A percentile compares a stretch with the other conserved stretches of the same genome.
phyloP scores from a whole-genome alignment of 2,329 filamentous ascomycete genomes.

The Microdochium paspali region DNA sequence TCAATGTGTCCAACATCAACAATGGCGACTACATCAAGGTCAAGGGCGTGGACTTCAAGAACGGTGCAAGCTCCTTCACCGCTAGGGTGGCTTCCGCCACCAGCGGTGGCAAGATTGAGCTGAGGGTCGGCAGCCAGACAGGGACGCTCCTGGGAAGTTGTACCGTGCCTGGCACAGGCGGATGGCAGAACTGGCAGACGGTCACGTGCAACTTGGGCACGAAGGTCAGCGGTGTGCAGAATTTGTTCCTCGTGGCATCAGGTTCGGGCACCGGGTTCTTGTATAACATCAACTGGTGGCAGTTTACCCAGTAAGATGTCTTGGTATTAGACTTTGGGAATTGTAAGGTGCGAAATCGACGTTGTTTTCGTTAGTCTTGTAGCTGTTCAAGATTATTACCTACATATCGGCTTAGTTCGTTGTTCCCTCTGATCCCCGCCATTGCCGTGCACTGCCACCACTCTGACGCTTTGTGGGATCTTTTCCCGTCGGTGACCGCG shows the following conservation, averaged over 20 bases:
- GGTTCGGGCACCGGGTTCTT: slow-evolving; percentile 9
- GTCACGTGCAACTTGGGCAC: slow-evolving; percentile 11
- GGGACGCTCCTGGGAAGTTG: slow-evolving; percentile 16
- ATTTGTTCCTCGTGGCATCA: slow-evolving; percentile 11
- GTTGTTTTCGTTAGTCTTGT: no score
- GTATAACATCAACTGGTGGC: slow-evolving; percentile 17
- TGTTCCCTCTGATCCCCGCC: no score
- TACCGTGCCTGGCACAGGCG: slow-evolving; percentile 15
- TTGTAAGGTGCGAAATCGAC: no score
- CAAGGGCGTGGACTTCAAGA: slow-evolving; percentile 16
- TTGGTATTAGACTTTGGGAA: no score
- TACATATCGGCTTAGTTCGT: no score
- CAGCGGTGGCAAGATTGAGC: slow-evolving; percentile 15
- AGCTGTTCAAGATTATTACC: no score
- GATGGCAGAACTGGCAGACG: slow-evolving; percentile 13
- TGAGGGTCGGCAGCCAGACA: slow-evolving; percentile 14
- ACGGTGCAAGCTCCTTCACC: slow-evolving; percentile 12
- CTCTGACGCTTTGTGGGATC: no score
- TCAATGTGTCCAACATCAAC: slow-evolving; percentile 14
- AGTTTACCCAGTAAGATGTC: slow-evolving; percentile 6
- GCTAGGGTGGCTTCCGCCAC: slow-evolving; percentile 15
- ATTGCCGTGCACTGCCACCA: no score
- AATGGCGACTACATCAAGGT: slow-evolving; percentile 22
- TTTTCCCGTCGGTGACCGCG: no score
- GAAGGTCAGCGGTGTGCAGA: slow-evolving; percentile 9